Base-by-base conservation (phyloP, 106 monocot species). In the Apostasia ramifera region DNA sequence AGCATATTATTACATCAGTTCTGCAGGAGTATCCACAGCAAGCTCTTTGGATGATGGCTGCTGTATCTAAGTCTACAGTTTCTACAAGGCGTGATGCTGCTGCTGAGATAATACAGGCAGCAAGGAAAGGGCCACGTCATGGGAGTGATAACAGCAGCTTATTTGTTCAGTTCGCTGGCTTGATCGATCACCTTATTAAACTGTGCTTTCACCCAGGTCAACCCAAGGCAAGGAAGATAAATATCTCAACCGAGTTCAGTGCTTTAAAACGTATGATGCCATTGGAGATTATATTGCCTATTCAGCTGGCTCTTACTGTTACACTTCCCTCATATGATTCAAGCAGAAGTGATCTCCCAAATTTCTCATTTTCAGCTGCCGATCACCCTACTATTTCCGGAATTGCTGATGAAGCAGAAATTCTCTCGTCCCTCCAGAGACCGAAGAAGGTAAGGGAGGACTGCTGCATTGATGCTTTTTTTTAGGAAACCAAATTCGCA, bases 31-130 rank as follows among this genome's bases (percentile, higher is more conserved):
- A 93, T 71, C 92, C 98, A 55, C 98, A 98, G 45, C 98, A 98
- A 59, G 84, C 81, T 63, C 98, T 98, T 60, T 98, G 98, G 98
- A 98, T 89, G 86, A 98, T 98, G 98, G 98, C 98, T 78, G 98
- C 98, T 44, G 93, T 98, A 13, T 90, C 98, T 46, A 98, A 98
- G 70, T 98, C 98, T 1, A 80, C 98, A 38, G 85, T 98, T 68
- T 77, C 92, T 73, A 90, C 98, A 13, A 81, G 98, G 66, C 86
- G 98, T 45, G 87, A 92, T 76, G 98, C 93, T 83, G 98, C 98
- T 72, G 66, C 92, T 58, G 98, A 98, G 80, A 98, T 98, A 53
- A 85, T 98, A 70, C 89, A 86, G 60, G 83, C 87, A 57, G 98
- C 98, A 58, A 73, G 83, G 63, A 98, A 83, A 77, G 82, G 85